phyloP scores from a whole-genome alignment of 352 stramenopile species.

The Pythium pyrilobum region DNA sequence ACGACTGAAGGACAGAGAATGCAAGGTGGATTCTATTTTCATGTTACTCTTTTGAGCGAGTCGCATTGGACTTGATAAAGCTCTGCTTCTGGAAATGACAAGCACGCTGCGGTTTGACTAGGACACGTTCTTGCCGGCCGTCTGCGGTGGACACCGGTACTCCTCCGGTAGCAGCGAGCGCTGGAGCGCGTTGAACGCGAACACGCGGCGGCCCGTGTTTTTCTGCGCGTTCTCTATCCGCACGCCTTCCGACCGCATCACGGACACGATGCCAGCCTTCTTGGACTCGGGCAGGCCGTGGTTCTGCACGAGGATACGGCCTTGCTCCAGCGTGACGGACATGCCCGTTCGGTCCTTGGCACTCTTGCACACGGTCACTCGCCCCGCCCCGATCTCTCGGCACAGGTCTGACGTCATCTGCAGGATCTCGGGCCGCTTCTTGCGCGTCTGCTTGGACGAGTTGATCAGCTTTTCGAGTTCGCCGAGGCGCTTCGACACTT shows the following conservation, averaged over 20 bases:
- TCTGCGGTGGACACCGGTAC: conserved; percentile 79
- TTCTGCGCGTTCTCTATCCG: conserved; percentile 84
- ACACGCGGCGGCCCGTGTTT: conserved; percentile 76
- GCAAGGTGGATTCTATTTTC: too few species aligned
- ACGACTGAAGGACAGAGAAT: too few species aligned
- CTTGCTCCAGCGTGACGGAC: conserved; percentile 95
- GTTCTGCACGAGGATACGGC: conserved; percentile 76
- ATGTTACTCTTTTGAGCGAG: too few species aligned
- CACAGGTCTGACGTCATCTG: conserved; percentile 80
- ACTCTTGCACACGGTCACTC: conserved; percentile 95
- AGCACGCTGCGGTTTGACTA: too few species aligned
- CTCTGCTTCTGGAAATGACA: too few species aligned
- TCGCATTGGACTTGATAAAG: too few species aligned
- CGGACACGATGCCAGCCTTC: conserved; percentile 69
- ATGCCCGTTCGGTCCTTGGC: conserved; percentile 98
- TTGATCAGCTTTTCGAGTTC: conserved; percentile 73
- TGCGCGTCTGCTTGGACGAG: conserved; percentile 57
- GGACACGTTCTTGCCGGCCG: conserved; percentile 72
- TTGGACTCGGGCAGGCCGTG: conserved; percentile 66
- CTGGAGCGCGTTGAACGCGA: conserved; percentile 84
- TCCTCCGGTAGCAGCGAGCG: conserved; percentile 75
- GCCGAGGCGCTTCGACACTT: conserved; percentile 45
- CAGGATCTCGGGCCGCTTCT: conserved; percentile 84
- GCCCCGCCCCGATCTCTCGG: conserved; percentile 78
- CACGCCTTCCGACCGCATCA: conserved; percentile 81